phyloP scores from a whole-genome alignment of 2,329 filamentous ascomycete species.

The Penicillium sp. region DNA sequence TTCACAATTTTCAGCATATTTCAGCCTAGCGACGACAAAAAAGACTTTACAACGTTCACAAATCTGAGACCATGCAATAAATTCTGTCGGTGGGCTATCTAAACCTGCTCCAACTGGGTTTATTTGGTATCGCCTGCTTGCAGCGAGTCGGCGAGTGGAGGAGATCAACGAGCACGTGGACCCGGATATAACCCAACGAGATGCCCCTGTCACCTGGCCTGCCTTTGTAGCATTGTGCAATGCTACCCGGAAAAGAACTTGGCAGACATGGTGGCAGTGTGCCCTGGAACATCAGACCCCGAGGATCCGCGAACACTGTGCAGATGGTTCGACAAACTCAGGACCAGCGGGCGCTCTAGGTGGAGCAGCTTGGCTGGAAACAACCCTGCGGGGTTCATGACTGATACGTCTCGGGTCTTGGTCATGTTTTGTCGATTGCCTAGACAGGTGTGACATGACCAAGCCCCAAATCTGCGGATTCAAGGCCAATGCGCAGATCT shows the following conservation, averaged over 20 bases:
- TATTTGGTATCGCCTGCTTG: neutral
- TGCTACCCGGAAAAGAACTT: too few species aligned
- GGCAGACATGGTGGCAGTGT: neutral
- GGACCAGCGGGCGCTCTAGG: neutral
- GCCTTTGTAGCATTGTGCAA: neutral
- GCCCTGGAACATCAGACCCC: neutral
- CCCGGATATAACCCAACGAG: neutral
- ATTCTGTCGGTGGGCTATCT: conserved; percentile 5
- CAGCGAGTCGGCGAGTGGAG: neutral
- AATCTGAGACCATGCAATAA: neutral
- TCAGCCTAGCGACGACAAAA: conserved; percentile 4
- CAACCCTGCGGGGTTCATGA: too few species aligned
- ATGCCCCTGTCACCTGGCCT: neutral
- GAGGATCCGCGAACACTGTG: neutral
- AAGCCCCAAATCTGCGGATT: neutral
- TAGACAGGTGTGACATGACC: neutral
- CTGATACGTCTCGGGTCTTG: neutral
- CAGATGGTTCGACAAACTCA: neutral
- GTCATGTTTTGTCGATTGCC: neutral
- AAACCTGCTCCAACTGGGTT: neutral
- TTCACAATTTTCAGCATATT: conserved; percentile 7
- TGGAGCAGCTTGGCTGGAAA: neutral
- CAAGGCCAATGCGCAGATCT: neutral
- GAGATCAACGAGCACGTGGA: neutral
- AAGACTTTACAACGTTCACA: neutral